Percentiles rank a stretch among this genome's conserved stretches.
phyloP scores from a whole-genome alignment of 345 rosid species.

The Brassica rapa region DNA sequence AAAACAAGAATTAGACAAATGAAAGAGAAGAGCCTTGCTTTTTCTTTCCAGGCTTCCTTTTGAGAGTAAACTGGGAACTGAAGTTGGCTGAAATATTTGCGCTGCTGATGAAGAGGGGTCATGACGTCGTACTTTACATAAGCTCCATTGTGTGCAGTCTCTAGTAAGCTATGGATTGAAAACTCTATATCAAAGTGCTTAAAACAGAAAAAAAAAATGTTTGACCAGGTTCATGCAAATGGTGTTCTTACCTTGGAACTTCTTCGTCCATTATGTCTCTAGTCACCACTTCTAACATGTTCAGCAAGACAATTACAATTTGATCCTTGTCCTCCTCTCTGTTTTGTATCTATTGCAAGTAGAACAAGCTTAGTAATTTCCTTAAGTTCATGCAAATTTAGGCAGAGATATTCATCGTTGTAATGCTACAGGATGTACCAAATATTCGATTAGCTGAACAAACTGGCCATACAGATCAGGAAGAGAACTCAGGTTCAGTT shows the following conservation, averaged over 20 bases:
- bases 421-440: slow-evolving; percentile 48
- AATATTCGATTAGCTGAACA: slow-evolving; percentile 66
- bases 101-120: slow-evolving; percentile 59
- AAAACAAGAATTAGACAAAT: slow-evolving; percentile 11
- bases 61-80: slow-evolving; percentile 48
- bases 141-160: slow-evolving; percentile 51
- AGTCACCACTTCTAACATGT: slow-evolving; percentile 62
- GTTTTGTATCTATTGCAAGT: slow-evolving; percentile 45
- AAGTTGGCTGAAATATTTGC: slow-evolving; percentile 49
- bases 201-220: slow-evolving; percentile 18
- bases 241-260: slow-evolving; percentile 45
- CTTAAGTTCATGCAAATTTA: slow-evolving; percentile 9
- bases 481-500: slow-evolving; percentile 69
- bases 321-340: slow-evolving; percentile 51
- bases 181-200: slow-evolving; percentile 16
- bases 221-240: slow-evolving; percentile 21
- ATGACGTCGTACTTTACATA: slow-evolving; percentile 52
- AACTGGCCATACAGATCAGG: slow-evolving; percentile 72
- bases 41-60: slow-evolving; percentile 60
- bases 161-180: slow-evolving; percentile 45
- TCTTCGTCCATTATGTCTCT: slow-evolving; percentile 66
- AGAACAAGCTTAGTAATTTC: neutral
- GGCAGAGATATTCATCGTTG: neutral
- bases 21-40: slow-evolving; percentile 38
- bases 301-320: slow-evolving; percentile 55